Conservation (phyloP, 2,329 filamentous ascomycete genomes). For the Xylaria sp. region DNA sequence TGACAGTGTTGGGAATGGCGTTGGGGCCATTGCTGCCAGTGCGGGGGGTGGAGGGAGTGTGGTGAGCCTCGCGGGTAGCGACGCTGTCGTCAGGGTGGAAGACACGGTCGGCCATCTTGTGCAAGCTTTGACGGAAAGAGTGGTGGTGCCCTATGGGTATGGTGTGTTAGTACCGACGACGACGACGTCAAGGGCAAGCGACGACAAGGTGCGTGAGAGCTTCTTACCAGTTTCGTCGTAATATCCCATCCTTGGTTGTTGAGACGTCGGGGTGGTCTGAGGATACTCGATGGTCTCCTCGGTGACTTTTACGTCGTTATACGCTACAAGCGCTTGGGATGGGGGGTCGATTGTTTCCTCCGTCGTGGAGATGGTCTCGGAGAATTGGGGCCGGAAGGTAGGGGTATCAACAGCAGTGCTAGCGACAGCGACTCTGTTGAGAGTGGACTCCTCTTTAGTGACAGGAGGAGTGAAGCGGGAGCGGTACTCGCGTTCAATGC, state of each 20-base stretch:
- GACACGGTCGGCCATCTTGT: constrained; percentile 54
- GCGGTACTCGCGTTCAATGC: constrained; percentile 62
- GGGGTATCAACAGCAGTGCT: constrained; percentile 30
- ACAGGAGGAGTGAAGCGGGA: constrained; percentile 50
- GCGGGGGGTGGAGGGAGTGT: constrained; percentile 27
- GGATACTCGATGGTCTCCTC: constrained; percentile 61
- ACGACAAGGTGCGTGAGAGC: constrained; percentile 23
- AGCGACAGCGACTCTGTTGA: background rate
- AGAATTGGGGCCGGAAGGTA: constrained; percentile 34
- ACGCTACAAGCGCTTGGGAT: constrained; percentile 37
- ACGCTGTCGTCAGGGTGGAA: constrained; percentile 45
- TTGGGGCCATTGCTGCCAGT: constrained; percentile 30
- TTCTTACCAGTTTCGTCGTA: constrained; percentile 58
- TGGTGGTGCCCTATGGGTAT: constrained; percentile 48
- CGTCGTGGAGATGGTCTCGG: constrained; percentile 45
- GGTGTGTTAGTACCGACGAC: constrained; percentile 10
- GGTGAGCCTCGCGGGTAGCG: constrained; percentile 42
- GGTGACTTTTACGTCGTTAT: constrained; percentile 54
- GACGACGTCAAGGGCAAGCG: too few relatives aligned
- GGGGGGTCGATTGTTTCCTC: constrained; percentile 51
- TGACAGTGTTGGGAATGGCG: constrained; percentile 72
- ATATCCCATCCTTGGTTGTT: constrained; percentile 58
- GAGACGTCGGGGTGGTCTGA: constrained; percentile 36
- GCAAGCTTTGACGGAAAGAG: constrained; percentile 51
- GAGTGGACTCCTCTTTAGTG: constrained; percentile 33